Conservation (phyloP, 176 grass and related monocot species). For the Zoysia japonica region DNA sequence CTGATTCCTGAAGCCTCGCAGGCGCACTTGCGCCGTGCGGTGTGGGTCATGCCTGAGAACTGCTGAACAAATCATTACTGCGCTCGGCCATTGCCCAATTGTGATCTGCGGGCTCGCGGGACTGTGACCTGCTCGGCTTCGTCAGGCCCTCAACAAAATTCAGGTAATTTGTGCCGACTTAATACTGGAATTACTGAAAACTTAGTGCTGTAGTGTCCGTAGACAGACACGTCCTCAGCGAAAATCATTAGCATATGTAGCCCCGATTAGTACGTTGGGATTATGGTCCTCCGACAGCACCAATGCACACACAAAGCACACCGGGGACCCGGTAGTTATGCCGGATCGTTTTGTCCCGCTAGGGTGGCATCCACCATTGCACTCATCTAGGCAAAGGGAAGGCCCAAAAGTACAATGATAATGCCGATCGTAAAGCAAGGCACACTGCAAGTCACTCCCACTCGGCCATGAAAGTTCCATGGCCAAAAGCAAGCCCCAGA, state of each 20-base stretch:
- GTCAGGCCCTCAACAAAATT: background rate
- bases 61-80: conserved; percentile 30
- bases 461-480: conserved; percentile 11
- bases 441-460: conserved; percentile 4
- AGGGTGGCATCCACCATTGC: conserved; percentile 3
- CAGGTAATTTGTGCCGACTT: background rate
- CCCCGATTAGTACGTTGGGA: background rate
- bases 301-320: background rate
- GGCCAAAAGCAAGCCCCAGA: conserved; percentile 21
- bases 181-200: background rate
- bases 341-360: conserved; percentile 41
- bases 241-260: conserved; percentile 1
- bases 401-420: conserved; percentile 26
- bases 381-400: background rate
- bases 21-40: background rate
- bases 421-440: conserved; percentile 28
- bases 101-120: background rate
- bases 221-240: background rate
- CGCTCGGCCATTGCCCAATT: background rate
- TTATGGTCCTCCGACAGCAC: background rate
- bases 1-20: background rate
- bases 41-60: conserved; percentile 3
- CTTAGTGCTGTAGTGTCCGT: background rate
- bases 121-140: background rate
- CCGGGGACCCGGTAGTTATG: conserved; percentile 27